Evolutionary conservation across 352 stramenopile species (phyloP).

Genomic region (Phytophthora litchii): DNA sequence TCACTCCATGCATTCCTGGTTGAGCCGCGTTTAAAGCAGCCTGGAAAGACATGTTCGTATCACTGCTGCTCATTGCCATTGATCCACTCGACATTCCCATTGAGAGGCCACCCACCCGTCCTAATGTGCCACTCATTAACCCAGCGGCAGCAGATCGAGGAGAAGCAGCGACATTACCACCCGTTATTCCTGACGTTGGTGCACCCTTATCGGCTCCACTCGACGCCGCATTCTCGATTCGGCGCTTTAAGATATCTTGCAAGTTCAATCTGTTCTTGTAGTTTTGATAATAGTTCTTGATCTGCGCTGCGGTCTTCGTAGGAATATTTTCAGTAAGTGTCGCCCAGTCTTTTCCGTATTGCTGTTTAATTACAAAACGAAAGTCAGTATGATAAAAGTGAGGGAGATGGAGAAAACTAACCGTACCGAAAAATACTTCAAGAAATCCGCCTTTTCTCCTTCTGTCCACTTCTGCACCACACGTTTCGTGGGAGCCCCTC

Average conservation of each 20-base stretch:
- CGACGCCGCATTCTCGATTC: slow-evolving; percentile 57
- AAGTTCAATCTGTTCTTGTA: slow-evolving; percentile 92
- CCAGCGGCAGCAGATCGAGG: slow-evolving; percentile 42
- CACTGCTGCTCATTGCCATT: slow-evolving; percentile 27
- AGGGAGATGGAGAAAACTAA: not conserved
- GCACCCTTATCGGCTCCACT: slow-evolving; percentile 28
- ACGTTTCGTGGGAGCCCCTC: slow-evolving; percentile 57
- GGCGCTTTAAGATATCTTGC: slow-evolving; percentile 86
- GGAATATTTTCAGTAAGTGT: slow-evolving; percentile 88
- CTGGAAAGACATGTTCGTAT: slow-evolving; percentile 40
- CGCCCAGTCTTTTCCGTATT: slow-evolving; percentile 90
- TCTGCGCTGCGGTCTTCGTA: slow-evolving; percentile 89
- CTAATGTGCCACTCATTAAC: slow-evolving; percentile 39
- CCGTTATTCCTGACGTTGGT: slow-evolving; percentile 7
- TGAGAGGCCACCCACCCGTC: slow-evolving; percentile 27
- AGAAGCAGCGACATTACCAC: slow-evolving; percentile 27
- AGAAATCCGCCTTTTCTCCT: slow-evolving; percentile 85
- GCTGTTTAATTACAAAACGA: slow-evolving; percentile 37
- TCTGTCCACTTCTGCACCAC: slow-evolving; percentile 93
- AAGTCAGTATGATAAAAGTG: slow-evolving; percentile 14
- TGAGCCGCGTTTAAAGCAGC: slow-evolving; percentile 41
- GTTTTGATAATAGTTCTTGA: slow-evolving; percentile 95
- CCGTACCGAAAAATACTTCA: slow-evolving; percentile 88
- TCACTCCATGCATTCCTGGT: slow-evolving; percentile 34
- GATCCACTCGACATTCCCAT: slow-evolving; percentile 33